Evolutionary conservation across 306 rosid genomes (phyloP), one percentile per base, ranked within the genome.

Genomic region (Hippophae gyantsensis): DNA sequence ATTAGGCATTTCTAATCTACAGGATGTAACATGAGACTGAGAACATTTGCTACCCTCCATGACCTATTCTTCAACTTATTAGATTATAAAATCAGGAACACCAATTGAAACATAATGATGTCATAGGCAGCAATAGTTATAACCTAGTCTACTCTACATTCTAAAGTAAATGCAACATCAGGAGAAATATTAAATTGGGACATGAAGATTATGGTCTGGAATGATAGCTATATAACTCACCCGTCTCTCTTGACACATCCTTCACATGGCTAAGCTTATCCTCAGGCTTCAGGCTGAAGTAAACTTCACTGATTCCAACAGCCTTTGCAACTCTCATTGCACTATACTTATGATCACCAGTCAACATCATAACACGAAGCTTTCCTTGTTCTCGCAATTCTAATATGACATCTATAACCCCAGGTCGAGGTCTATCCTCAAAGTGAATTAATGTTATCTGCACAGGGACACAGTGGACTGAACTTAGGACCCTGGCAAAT

Each of bases 361-460:
- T 92, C 66, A 92, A 74, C 99, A 92, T 92, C 93, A 88, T 92
- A 72, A 86, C 79, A 26, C 76, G 95, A 9, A 86, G 78, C 73
- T 75, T 86, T 57, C 88, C 97, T 67, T 78, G 78, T 56, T 80
- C 76, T 69, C 43, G 82, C 74, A 92, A 72, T 66, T 92, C 99
- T 26, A 48, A 70, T 67, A 88, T 80, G 70, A 89, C 94, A 72
- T 84, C 82, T 54, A 45, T 63, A 57, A 88, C 88, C 56, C 95
- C 99, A 42, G 94, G 80, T 26, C 95, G 94, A 51, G 99, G 99
- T 48, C 76, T 85, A 76, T 92, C 99, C 81, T 92, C 99, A 32
- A 88, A 81, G 82, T 88, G 97, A 82, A 92, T 92, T 78, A 92
- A 73, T 10, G 99, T 80, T 57, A 92, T 86, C 99, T 86, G 84